Conservation (phyloP, 2,329 filamentous ascomycete genomes). For the Xylaria sp. region DNA sequence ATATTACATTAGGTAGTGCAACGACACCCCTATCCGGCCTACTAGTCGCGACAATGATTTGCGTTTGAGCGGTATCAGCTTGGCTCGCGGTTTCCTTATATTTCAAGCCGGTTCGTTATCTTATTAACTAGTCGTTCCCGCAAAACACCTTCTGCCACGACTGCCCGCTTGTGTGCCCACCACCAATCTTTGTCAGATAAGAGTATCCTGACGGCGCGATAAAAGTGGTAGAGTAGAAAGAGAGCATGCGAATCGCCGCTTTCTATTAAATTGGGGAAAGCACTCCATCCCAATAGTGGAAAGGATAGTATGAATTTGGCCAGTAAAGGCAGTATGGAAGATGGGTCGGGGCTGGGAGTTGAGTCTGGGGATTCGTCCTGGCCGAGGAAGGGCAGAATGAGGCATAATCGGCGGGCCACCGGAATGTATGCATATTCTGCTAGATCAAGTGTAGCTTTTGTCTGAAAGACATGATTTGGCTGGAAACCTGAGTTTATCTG, state of each 20-base stretch:
- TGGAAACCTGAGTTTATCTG: not conserved
- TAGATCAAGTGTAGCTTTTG: not conserved
- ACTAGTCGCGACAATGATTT: not conserved
- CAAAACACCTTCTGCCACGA: conserved; percentile 20
- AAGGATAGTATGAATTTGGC: conserved; percentile 1
- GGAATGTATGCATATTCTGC: conserved; percentile 3
- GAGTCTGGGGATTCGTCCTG: not conserved
- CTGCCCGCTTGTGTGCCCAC: conserved; percentile 29
- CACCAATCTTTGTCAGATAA: conserved; percentile 16
- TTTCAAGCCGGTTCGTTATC: not conserved
- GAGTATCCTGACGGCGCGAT: conserved; percentile 25
- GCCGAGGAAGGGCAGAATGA: not conserved
- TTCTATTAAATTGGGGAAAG: conserved; percentile 29
- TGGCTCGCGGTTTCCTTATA: not conserved
- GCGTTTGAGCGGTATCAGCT: not conserved
- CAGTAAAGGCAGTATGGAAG: not conserved
- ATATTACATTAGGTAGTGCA: too few relatives aligned
- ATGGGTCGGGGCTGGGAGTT: not conserved
- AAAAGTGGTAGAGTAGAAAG: conserved; percentile 31
- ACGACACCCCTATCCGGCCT: not conserved
- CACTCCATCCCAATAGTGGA: conserved; percentile 18
- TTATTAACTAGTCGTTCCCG: conserved; percentile 2
- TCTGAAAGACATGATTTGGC: not conserved
- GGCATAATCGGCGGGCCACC: not conserved
- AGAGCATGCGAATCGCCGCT: conserved; percentile 25